Percentiles rank a stretch among this genome's conserved stretches.
Conservation (phyloP, 768 basidiomycete species). For the Auriculariales sp. region DNA sequence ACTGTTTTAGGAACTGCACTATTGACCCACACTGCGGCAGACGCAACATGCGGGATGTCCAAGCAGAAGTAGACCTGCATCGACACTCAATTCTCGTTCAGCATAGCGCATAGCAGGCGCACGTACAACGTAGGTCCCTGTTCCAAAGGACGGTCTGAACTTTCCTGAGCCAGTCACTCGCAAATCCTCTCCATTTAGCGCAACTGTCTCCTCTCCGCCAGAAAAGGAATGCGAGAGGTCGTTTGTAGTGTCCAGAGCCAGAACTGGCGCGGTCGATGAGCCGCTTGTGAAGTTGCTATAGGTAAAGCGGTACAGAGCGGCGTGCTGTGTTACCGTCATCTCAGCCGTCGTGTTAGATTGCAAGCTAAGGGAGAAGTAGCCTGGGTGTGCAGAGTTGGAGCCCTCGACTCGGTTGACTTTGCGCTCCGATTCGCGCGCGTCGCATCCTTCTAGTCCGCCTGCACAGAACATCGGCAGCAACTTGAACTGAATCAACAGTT, state of each 20-base stretch:
- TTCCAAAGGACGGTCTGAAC: conserved; percentile 7
- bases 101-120: too few species aligned
- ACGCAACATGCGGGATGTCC: conserved; percentile 4
- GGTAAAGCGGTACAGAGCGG: conserved; percentile 8
- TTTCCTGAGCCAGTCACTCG: conserved; percentile 7
- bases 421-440: neutral
- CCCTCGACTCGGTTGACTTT: neutral
- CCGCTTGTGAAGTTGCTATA: neutral
- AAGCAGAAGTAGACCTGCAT: conserved; percentile 10
- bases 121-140: conserved; percentile 5
- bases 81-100: too few species aligned
- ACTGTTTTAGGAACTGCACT: too few species aligned
- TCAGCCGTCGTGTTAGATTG: conserved; percentile 6
- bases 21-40: too few species aligned
- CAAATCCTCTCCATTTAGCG: neutral
- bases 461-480: neutral
- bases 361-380: conserved; percentile 6
- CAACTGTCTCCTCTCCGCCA: too few species aligned
- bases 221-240: too few species aligned
- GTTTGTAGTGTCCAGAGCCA: too few species aligned
- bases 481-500: conserved; percentile 1
- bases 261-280: too few species aligned
- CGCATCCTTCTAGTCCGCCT: neutral
- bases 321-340: conserved; percentile 8
- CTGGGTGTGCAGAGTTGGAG: neutral